Conservation (phyloP, 805 yeast genomes). For the Priceomyces carsonii region DNA sequence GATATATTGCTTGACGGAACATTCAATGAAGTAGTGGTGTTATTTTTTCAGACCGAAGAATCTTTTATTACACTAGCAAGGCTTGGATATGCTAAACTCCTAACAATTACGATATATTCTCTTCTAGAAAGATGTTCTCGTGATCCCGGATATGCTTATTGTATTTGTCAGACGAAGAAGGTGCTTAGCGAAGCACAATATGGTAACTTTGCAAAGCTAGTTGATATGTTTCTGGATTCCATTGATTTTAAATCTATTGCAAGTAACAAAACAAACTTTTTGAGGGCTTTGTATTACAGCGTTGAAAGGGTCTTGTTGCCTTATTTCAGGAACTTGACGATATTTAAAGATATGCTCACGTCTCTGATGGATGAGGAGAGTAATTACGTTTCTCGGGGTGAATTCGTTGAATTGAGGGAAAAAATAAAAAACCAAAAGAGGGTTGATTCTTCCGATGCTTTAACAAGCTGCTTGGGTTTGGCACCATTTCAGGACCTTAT, state of each 20-base stretch:
- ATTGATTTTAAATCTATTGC: constrained; percentile 2
- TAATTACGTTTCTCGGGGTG: constrained; percentile 14
- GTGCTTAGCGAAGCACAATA: background rate
- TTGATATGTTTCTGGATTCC: constrained; percentile 4
- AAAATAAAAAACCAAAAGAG: constrained; percentile 15
- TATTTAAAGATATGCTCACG: constrained; percentile 35
- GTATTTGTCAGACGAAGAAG: constrained; percentile 4
- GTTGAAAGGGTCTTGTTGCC: constrained; percentile 28
- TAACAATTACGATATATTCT: constrained; percentile 25
- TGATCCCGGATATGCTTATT: constrained; percentile 5
- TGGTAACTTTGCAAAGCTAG: background rate
- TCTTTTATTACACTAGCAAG: constrained; percentile 38
- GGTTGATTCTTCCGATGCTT: constrained; percentile 21
- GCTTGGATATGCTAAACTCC: constrained; percentile 28
- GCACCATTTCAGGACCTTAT: constrained; percentile 24
- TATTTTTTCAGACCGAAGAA: constrained; percentile 47
- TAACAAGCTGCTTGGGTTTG: constrained; percentile 24
- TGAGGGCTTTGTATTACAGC: constrained; percentile 12
- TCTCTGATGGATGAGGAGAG: constrained; percentile 28
- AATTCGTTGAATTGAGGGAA: constrained; percentile 17
- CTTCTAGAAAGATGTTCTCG: constrained; percentile 10
- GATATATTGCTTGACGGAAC: constrained; percentile 27
- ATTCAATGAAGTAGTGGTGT: constrained; percentile 38
- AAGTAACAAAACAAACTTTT: constrained; percentile 2
- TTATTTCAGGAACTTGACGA: constrained; percentile 34